A percentile compares a stretch with the other conserved stretches of the same genome.
Evolutionary conservation across 139 green algal species (phyloP).

Genomic region (Tetratostichococcus sp.): DNA sequence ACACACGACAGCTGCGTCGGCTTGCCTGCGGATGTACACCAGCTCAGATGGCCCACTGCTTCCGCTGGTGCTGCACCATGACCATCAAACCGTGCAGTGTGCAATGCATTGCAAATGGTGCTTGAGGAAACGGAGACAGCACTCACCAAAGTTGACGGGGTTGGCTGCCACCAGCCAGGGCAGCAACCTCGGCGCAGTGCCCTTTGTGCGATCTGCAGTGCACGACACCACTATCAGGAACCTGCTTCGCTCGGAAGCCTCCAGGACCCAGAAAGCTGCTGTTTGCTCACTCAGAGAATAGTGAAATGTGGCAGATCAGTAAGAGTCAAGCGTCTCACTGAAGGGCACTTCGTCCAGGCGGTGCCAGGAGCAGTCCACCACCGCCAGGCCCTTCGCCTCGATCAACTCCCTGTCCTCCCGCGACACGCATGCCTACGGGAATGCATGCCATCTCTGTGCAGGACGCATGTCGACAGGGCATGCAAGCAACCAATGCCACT

Average conservation of each 20-base stretch:
- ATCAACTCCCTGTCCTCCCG: constrained; percentile 78
- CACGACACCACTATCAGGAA: neutral
- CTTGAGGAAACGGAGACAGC: too few species aligned
- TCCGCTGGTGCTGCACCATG: too few species aligned
- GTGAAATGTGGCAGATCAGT: too few species aligned
- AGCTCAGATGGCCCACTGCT: too few species aligned
- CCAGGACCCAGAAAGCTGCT: neutral
- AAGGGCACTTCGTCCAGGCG: constrained; percentile 95
- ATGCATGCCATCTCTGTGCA: neutral
- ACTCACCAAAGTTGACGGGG: constrained; percentile 91
- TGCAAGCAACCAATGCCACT: too few species aligned
- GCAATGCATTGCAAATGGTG: too few species aligned
- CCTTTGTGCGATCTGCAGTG: constrained; percentile 61
- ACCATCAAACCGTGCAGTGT: too few species aligned
- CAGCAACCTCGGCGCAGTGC: constrained; percentile 75
- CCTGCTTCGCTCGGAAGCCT: too few species aligned
- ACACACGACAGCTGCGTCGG: constrained; percentile 95
- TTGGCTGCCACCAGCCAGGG: constrained; percentile 97
- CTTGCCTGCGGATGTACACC: constrained; percentile 34
- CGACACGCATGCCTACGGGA: constrained; percentile 59
- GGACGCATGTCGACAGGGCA: too few species aligned
- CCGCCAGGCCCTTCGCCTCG: constrained; percentile 73
- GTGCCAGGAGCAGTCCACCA: constrained; percentile 99
- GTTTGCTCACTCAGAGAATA: neutral
- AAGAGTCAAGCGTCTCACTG: too few species aligned